Evolutionary conservation across 148 eudicot species (phyloP).

Genomic region (Polygonum maritimum): DNA sequence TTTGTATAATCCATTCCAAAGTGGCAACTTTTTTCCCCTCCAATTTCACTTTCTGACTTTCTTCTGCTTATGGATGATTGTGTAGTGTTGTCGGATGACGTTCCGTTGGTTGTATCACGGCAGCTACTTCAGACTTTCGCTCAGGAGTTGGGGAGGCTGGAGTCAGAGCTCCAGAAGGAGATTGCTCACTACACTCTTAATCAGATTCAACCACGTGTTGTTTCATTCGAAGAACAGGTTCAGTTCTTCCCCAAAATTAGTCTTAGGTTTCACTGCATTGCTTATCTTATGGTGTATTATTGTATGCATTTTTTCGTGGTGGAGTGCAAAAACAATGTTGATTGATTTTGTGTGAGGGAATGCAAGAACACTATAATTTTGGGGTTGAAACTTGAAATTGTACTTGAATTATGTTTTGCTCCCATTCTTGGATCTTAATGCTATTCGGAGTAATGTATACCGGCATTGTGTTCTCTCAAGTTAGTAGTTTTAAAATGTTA

Average conservation of each 20-base stretch:
- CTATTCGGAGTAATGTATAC: neutral
- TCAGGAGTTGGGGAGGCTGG: constrained; percentile 65
- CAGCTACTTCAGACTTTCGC: constrained; percentile 85
- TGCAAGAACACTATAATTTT: neutral
- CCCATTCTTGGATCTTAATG: neutral
- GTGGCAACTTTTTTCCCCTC: neutral
- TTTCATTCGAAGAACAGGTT: constrained; percentile 96
- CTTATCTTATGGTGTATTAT: neutral
- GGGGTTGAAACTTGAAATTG: neutral
- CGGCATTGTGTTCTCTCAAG: neutral
- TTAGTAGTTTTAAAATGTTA: neutral
- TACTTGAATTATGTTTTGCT: neutral
- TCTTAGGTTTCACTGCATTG: neutral
- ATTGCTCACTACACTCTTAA: constrained; percentile 83
- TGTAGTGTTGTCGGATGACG: constrained; percentile 83
- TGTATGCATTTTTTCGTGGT: neutral
- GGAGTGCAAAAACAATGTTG: neutral
- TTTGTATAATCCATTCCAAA: neutral
- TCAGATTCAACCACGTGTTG: constrained; percentile 96
- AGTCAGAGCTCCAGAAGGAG: constrained; percentile 77
- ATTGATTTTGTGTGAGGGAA: neutral
- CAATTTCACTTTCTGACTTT: neutral
- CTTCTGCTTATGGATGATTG: constrained; percentile 6
- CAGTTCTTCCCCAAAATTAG: neutral
- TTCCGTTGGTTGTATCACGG: constrained; percentile 84